Evolutionary conservation across 192 early-diverging fungal genomes (phyloP), one percentile per base, ranked within the genome.

Genomic region (Backusella tarrabulga): DNA sequence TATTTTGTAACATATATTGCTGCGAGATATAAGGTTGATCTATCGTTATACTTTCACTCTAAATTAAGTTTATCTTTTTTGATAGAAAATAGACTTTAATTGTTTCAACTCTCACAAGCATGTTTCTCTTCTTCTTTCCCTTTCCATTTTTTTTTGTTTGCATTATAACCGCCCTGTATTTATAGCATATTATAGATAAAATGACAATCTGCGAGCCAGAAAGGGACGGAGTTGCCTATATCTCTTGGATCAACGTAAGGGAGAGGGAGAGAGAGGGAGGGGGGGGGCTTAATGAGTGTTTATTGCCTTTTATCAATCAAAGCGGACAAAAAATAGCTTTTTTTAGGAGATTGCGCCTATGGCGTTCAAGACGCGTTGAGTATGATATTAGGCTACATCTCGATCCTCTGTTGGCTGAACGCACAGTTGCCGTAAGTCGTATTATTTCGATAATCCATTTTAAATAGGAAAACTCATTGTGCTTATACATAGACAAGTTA

Each of bases 381-480:
- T 80, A 9, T 84, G 21, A 15, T 87, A 29, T 36, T 88, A 80
- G 90, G 91, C 34, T 92, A 91, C 69, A 35, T 80, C 6, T 92
- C 91, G 0, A 89, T 92, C 63, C 66, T 81, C n/a, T 91, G 84
- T 74, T 93, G 91, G 92, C 42, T 93, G 35, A 92, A 89, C 83
- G 92, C 92, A 19, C 92, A 93, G 82, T 76, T 92, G 38, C 92
- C 91, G 83, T 92, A 92, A 80, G 85, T 88, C 29, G 2, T 12
- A 11, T 11, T 60, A 12, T 23, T 29, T 26, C 8, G 8, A 60
- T 60, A 0, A 60, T 6, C 15, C 17, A 50, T 19, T 50, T 50
- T 50, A 6, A 4, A 19, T 50, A 26, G 21, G 56, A 21, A 71
- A 73, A n/a, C 54, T 54, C 42, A 29, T 41, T 29, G 68, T 41